Base-by-base conservation (phyloP, 352 stramenopile genomes). In the Globisporangium acanthophoron region DNA sequence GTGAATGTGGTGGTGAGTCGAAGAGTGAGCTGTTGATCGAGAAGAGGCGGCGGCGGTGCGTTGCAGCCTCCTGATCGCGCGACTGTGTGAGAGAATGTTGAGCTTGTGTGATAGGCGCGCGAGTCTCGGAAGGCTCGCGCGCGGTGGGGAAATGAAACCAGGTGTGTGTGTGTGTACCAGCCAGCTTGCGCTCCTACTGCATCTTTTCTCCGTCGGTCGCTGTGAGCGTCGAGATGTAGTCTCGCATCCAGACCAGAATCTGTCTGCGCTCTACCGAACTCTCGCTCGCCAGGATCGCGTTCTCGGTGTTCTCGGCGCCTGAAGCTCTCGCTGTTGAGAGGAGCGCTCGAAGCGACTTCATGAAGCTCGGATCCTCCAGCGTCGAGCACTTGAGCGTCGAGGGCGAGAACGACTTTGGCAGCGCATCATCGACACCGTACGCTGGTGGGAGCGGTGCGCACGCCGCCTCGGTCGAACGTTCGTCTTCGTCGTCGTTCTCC, bases 361-460 rank as follows among this genome's bases (percentile, higher is more conserved):
- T 71, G 56, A 90, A 90, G 0, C 31, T 33, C 16, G 65, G 52
- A 11, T 80, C 60, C 58, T 90, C 64, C 5, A 90, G 59, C 9
- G 74, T 44, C 11, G 59, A 46, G 3, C 73, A 51, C 0, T 48
- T 58, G 3, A 83, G 53, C 3, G 20, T 20, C 18, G 11, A 39
- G 20, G 31, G 15, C 11, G 20, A 5, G 31, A 52, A 29, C 44
- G 37, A 53, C 18, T 53, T 35, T 45, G 44, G 35, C 15, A 35
- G 7, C 20, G 37, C 16, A 33, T 31, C 50, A n/a, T 43, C 24
- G 3, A 37, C 31, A 8, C 64, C 68, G 39, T 78, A 79, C 4
- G 71, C 54, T 21, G 74, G 72, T 20, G 77, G 70, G 40, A 68
- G 51, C 15, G 47, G 12, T 1, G 51, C 43, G 43, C 35, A 64